phyloP scores from a whole-genome alignment of 768 basidiomycete genomes.

The Kwoniella bestiolae region DNA sequence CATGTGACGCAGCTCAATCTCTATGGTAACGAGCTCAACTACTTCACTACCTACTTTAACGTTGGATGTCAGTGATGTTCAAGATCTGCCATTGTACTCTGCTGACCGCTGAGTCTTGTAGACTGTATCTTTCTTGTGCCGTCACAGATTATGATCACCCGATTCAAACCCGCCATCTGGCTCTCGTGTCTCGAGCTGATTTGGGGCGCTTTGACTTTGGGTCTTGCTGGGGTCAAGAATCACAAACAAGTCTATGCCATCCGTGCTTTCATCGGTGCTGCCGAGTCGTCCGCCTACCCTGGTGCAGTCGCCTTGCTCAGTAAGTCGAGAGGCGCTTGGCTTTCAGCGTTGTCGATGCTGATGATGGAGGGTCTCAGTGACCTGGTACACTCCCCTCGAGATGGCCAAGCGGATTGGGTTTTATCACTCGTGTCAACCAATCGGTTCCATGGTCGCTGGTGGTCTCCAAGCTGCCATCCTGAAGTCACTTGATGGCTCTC shows the following conservation, averaged over 20 bases:
- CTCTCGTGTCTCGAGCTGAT: constrained; percentile 33
- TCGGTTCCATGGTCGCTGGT: background rate
- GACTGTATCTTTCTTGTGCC: constrained; percentile 34
- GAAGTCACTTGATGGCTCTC: background rate
- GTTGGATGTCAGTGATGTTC: constrained; percentile 25
- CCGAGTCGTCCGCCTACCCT: constrained; percentile 45
- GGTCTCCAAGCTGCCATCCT: background rate
- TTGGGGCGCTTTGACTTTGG: constrained; percentile 31
- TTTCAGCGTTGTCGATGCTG: background rate
- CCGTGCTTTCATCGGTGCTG: constrained; percentile 45
- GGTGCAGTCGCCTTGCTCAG: constrained; percentile 39
- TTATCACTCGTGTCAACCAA: constrained; percentile 2
- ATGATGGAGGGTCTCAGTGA: background rate
- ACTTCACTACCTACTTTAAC: constrained; percentile 33
- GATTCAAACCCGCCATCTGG: constrained; percentile 36
- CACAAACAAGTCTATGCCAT: constrained; percentile 32
- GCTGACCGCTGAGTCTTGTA: background rate
- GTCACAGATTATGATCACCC: constrained; percentile 46
- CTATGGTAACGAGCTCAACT: constrained; percentile 37
- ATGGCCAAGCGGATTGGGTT: constrained; percentile 10
- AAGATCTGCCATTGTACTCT: background rate
- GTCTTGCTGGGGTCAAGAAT: constrained; percentile 25
- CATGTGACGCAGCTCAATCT: constrained; percentile 13
- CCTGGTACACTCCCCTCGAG: constrained; percentile 12
- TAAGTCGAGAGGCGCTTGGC: background rate